Base-by-base conservation (phyloP, 2,329 filamentous ascomycete species). In the Pseudogymnoascus sp. region DNA sequence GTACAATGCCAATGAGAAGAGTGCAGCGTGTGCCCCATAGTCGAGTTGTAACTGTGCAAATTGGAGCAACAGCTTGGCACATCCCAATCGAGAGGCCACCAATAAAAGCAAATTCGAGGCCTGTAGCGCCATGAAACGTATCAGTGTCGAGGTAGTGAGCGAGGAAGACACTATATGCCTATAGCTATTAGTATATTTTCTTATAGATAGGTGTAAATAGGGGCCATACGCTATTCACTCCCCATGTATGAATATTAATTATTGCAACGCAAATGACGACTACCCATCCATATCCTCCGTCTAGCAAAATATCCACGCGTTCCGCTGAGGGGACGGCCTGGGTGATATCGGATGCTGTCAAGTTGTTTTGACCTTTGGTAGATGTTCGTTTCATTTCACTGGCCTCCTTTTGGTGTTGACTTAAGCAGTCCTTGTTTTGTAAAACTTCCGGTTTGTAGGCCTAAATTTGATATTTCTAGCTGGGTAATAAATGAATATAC, bases 61-160 rank as follows among this genome's bases (percentile, higher is more conserved):
- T 35, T 0, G 89, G 89, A 0, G 88, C 88, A 29, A 89, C 75
- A 6, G 90, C 72, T 63, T 92, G 78, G 1, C 87, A 87, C 74
- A 75, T 79, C 1, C 84, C 85, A 45, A 89, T 83, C 31, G 84
- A 87, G 0, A 90, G 76, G 0, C 86, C 86, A 29, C 89, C 89
- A n/a, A 93, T 80, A 70, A 93, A 92, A 40, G 89, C 89, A 72
- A 87, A 92, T 5, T 86, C 80, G 1, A 92, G 79, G 1, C 82
- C 75, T 0, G 82, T 84, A 2, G 87, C 82, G 12, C 82, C 83
- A 0, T 84, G 80, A 65, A 88, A 91, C 21, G 80, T 78, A 60
- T 85, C 76, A 58, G 81, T 81, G 15, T 79, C 76, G 62, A 93
- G 81, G 76, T 93, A 94, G 69, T 91, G 82, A 13, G 90, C 87